Percentiles rank a stretch among this genome's conserved stretches.
Conservation (phyloP, 2,329 filamentous ascomycete genomes). For the Trichoderma semiorbis region DNA sequence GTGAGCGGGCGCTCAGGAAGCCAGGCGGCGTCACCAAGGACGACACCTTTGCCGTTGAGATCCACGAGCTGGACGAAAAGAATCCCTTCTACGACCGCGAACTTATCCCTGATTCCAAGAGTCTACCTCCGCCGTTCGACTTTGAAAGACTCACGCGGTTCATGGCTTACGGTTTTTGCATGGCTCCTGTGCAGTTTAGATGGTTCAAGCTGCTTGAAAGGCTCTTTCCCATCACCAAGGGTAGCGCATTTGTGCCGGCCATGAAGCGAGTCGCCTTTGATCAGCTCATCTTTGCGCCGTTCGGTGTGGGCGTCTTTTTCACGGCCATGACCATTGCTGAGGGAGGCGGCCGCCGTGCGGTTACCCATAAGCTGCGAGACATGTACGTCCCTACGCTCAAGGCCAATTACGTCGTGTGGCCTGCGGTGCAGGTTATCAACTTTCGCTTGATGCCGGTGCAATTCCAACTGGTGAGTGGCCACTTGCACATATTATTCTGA, state of each 20-base stretch:
- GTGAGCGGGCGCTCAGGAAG: conserved; percentile 63
- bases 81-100: conserved; percentile 64
- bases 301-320: conserved; percentile 86
- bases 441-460: conserved; percentile 93
- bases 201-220: conserved; percentile 88
- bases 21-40: conserved; percentile 56
- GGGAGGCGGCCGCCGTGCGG: conserved; percentile 77
- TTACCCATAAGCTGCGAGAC: conserved; percentile 82
- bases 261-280: conserved; percentile 90
- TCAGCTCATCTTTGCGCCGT: conserved; percentile 87
- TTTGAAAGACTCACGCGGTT: conserved; percentile 92
- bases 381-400: conserved; percentile 93
- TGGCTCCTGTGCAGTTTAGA: conserved; percentile 92
- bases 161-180: conserved; percentile 95
- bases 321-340: conserved; percentile 95
- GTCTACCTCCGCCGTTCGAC: conserved; percentile 79
- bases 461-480: conserved; percentile 80
- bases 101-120: conserved; percentile 59
- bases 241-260: conserved; percentile 68
- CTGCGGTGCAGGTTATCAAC: conserved; percentile 92
- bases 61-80: conserved; percentile 81
- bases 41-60: conserved; percentile 78
- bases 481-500: background rate
- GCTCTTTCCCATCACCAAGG: conserved; percentile 81
- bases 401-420: conserved; percentile 95